A percentile compares a stretch with the other conserved stretches of the same genome.
Evolutionary conservation across 257 asterid genomes (phyloP).

Genomic region (Solanum ossicruentum): DNA sequence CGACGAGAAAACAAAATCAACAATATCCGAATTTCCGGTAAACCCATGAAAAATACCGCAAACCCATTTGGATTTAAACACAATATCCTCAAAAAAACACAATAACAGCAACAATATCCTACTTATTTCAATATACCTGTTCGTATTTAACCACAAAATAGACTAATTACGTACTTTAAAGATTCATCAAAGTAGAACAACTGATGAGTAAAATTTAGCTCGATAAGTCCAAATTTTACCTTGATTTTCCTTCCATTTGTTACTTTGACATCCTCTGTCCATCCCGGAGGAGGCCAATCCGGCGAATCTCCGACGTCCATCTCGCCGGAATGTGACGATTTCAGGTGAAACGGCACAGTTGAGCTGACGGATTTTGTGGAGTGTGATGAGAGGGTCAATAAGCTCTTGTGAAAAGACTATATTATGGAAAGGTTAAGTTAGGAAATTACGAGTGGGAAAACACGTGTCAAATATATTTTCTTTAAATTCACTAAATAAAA

Average conservation of each 20-base stretch:
- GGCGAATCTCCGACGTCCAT: conserved; percentile 33
- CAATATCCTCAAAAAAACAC: background rate
- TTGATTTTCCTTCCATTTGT: conserved; percentile 38
- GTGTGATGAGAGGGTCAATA: background rate
- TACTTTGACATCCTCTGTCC: conserved; percentile 29
- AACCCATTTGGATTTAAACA: background rate
- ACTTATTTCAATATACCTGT: background rate
- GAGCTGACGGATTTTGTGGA: background rate
- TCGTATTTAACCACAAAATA: background rate
- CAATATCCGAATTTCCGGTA: background rate
- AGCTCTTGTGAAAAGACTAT: background rate
- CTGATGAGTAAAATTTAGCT: background rate
- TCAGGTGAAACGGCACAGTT: background rate
- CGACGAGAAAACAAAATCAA: background rate
- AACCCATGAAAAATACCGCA: background rate
- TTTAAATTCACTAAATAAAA: background rate
- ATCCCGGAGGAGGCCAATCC: conserved; percentile 51
- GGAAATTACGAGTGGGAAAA: background rate
- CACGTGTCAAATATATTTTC: background rate
- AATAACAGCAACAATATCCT: background rate
- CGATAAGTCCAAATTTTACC: conserved; percentile 12
- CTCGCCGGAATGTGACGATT: conserved; percentile 11
- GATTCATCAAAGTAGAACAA: background rate
- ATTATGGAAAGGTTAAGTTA: background rate
- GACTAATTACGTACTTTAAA: background rate